Evolutionary conservation across 2,329 filamentous ascomycete species (phyloP), one percentile per base, ranked within the genome.

Genomic region (Nemania sp.): DNA sequence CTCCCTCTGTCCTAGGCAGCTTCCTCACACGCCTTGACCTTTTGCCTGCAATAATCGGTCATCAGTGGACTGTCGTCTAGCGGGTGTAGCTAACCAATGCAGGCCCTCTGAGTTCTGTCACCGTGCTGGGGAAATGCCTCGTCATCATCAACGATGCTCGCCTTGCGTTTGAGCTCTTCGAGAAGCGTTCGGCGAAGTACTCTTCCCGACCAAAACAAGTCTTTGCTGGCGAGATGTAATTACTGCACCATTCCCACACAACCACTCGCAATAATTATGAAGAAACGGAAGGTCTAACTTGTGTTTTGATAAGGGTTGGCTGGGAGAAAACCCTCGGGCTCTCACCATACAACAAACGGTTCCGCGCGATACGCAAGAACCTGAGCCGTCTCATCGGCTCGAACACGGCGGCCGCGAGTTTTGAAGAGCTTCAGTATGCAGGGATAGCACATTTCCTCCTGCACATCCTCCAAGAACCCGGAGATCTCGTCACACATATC

Each of bases 121-220:
- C 72, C 0, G 71, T 77, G 11, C 62, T 81, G 2, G 78, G 77
- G 1, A 71, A 73, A 40, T 75, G 75, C 1, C 66, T 81, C 15
- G 66, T 81, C 46, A 67, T 81, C 1, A 59, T 81, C 4, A 75
- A 80, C 54, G 74, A 77, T 60, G 64, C 69, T 29, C 62, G 72
- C 6, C 67, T 75, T 3, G 73, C 75, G 4, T 67, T 73, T 10
- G 76, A 79, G 9, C 65, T 80, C 3, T 63, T 80, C 20, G 74
- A 72, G 17, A 76, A 74, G 61, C 67, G 55, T 2, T 73, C 73
- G 0, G 60, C 71, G 9, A 74, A 72, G 52, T 73, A 74, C 1
- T 76, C 75, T 0, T 69, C 65, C 0, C 67, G 76, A 9, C 75
- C 76, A 0, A 63, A 57, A 7, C 68, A 71, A 39, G 59, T 69